phyloP scores from a whole-genome alignment of 108 stramenopile species.

The Chaetoceros muelleri region DNA sequence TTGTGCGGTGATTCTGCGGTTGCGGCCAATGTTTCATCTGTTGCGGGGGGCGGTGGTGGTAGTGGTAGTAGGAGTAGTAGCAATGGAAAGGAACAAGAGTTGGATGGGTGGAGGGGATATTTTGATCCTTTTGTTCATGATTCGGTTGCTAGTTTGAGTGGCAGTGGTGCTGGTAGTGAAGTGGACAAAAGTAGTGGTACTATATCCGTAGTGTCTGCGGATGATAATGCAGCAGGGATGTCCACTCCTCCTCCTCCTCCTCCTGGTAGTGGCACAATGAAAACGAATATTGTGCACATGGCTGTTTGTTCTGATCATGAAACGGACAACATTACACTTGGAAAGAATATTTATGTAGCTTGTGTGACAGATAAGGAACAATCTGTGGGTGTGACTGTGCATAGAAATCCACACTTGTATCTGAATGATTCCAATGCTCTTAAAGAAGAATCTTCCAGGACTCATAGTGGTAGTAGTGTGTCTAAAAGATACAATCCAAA shows the following conservation, averaged over 20 bases:
- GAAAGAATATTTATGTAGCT: slow-evolving; percentile 22
- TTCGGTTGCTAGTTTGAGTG: not conserved
- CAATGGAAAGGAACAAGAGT: slow-evolving; percentile 45
- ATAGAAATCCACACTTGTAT: slow-evolving; percentile 26
- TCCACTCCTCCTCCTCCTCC: slow-evolving; percentile 12
- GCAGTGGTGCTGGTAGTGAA: not conserved
- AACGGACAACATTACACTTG: not conserved
- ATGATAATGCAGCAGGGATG: slow-evolving; percentile 15
- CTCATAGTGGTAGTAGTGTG: not conserved
- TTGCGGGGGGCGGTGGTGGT: not conserved
- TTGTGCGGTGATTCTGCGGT: not conserved
- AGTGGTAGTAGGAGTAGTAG: not conserved
- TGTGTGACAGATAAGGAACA: slow-evolving; percentile 19
- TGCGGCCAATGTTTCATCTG: not conserved
- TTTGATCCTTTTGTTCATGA: slow-evolving; percentile 42
- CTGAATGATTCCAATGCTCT: not conserved
- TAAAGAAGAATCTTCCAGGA: not conserved
- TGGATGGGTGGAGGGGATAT: slow-evolving; percentile 85
- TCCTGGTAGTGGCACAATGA: slow-evolving; percentile 12
- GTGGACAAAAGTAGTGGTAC: slow-evolving; percentile 11
- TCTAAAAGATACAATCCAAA: not conserved
- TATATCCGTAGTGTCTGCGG: slow-evolving; percentile 22
- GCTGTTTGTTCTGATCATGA: not conserved
- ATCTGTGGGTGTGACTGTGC: slow-evolving; percentile 22
- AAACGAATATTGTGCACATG: not conserved